These are phyloP conservation scores for Trypanosoma mega DNA, from an alignment of 208 protist genomes.

Conservation along the genomic window DNA sequence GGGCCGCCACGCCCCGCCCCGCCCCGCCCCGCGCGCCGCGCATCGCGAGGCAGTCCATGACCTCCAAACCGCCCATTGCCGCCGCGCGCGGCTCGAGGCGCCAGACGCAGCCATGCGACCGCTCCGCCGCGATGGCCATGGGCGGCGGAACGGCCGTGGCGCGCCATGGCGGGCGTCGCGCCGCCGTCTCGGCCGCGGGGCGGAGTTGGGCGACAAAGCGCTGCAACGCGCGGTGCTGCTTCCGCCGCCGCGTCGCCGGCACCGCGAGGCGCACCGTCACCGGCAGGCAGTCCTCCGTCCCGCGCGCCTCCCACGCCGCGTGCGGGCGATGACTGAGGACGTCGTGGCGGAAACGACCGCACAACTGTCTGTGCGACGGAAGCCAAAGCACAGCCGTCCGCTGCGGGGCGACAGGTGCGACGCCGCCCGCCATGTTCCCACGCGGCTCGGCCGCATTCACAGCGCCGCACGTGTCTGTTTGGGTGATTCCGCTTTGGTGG, in stretches of 20 bases:
- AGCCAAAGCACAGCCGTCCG: constrained; percentile 37
- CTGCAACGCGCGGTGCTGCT: constrained; percentile 65
- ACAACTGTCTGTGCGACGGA: constrained; percentile 47
- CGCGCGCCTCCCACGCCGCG: neutral
- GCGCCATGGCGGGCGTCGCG: neutral
- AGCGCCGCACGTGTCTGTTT: neutral
- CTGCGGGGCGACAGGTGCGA: neutral
- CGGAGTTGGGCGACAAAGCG: constrained; percentile 40
- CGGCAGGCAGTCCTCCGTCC: neutral
- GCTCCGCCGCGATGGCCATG: constrained; percentile 18
- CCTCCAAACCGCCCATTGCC: neutral
- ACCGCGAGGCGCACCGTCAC: constrained; percentile 28
- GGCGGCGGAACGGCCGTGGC: constrained; percentile 22
- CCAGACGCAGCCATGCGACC: constrained; percentile 27
- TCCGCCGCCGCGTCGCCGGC: constrained; percentile 26
- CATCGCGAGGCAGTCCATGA: constrained; percentile 6
- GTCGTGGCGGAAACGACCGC: constrained; percentile 42
- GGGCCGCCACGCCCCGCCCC: neutral
- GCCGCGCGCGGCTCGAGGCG: neutral
- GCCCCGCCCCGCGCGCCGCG: neutral
- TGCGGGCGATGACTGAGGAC: constrained; percentile 8
- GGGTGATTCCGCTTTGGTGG: constrained; percentile 16
- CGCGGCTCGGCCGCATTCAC: neutral
- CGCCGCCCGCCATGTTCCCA: neutral
- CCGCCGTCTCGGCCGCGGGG: neutral